Conservation (phyloP, 2,329 filamentous ascomycete species). For the Nothopassalora personata region DNA sequence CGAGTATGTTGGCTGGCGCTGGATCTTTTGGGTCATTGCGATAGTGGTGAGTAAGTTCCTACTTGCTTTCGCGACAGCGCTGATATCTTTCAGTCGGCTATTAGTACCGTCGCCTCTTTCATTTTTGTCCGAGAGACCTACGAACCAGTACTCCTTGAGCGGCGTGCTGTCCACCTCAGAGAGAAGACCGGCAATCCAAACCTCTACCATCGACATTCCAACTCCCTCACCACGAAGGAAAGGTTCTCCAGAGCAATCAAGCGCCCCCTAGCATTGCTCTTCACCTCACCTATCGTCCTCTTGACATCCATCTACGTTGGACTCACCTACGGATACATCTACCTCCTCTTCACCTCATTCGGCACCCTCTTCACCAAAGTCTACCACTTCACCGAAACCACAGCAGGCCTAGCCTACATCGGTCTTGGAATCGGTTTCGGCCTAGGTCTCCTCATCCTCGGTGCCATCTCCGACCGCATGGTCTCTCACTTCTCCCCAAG, state of each 20-base stretch:
- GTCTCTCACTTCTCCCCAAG: not conserved
- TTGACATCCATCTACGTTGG: too few species aligned
- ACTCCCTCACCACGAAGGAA: not conserved
- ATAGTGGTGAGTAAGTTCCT: too few species aligned
- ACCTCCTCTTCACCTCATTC: too few species aligned
- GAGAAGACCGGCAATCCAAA: not conserved
- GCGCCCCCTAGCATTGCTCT: not conserved
- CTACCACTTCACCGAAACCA: not conserved
- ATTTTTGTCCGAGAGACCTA: not conserved
- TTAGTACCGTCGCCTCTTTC: not conserved
- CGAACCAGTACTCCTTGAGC: not conserved
- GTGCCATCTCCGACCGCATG: constrained; percentile 2
- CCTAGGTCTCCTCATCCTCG: not conserved
- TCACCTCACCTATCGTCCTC: too few species aligned
- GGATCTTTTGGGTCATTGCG: constrained; percentile 53
- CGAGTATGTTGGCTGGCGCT: constrained; percentile 53
- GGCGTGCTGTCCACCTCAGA: not conserved
- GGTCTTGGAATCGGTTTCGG: not conserved
- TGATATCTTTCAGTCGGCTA: too few species aligned
- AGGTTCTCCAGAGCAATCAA: not conserved
- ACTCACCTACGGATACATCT: too few species aligned
- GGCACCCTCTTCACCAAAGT: too few species aligned
- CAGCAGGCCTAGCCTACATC: not conserved
- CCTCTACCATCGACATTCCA: not conserved
- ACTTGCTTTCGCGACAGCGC: too few species aligned